Evolutionary conservation across 2,329 filamentous ascomycete species (phyloP), one percentile per base, ranked within the genome.

Genomic region (Pseudogymnoascus sp.): DNA sequence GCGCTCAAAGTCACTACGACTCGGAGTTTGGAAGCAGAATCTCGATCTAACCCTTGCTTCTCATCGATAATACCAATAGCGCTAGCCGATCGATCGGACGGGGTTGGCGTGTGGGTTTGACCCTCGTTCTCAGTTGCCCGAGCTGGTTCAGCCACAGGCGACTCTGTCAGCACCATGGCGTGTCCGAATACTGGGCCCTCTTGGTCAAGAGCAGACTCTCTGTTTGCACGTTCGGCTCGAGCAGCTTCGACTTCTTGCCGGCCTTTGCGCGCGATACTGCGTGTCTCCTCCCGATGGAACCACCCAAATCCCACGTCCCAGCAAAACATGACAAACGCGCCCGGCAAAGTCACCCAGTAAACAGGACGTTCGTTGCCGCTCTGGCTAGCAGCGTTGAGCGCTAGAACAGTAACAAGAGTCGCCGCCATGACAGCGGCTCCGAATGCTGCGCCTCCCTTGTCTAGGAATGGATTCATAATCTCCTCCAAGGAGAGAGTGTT

Each of bases 401-500:
- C 83, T 1, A 91, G 75, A 0, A 91, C 76, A 0, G 86, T 86
- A 63, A 90, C 76, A 25, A 91, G 79, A 0, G 88, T 89, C 0
- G 78, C 79, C 1, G 85, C 80, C 87, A 91, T 90, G 62, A 91
- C 77, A 4, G 84, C 66, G 0, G 80, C 84, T 1, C 87, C 88
- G 62, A 90, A 86, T 0, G 77, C 76, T 0, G 88, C 88, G 7
- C 88, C 84, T 2, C 78, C 75, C 66, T 84, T 88, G 69, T 91
- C 88, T 0, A 91, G 72, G 63, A 88, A 91, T 0, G 88, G 88
- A 66, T 91, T 89, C 81, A 91, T 83, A 68, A 91, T 89, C 69
- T 91, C 88, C 65, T 88, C 87, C 0, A 91, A 79, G 0, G 85
- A 85, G 0, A 88, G 74, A 0, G 82, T 73, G 65, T 87, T 81